phyloP scores from a whole-genome alignment of 2,329 filamentous ascomycete genomes.

The Mycosphaerella sp. region DNA sequence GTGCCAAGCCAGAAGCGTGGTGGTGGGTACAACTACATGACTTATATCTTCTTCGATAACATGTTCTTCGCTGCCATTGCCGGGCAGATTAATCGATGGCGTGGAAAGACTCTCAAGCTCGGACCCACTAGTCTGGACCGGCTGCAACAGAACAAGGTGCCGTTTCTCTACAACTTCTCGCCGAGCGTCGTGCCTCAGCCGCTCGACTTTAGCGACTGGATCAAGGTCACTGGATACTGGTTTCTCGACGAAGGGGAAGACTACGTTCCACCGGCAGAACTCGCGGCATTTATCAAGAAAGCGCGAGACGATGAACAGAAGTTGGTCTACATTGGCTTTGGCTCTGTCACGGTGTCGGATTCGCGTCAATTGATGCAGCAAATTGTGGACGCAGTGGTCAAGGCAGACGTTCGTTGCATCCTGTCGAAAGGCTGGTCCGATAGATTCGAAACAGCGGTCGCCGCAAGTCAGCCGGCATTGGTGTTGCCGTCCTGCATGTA shows the following conservation, averaged over 20 bases:
- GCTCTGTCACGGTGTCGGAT: constrained; percentile 89
- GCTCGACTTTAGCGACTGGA: constrained; percentile 95
- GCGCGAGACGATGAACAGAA: constrained; percentile 79
- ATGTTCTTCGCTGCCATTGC: constrained; percentile 95
- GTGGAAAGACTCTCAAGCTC: constrained; percentile 70
- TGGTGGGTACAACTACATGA: constrained; percentile 89
- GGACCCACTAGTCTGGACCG: constrained; percentile 79
- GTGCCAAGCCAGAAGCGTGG: constrained; percentile 77
- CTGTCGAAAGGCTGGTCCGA: constrained; percentile 97
- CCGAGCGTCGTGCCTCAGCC: constrained; percentile 90
- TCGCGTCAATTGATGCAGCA: constrained; percentile 81
- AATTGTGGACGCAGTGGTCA: constrained; percentile 84
- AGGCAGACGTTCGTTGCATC: constrained; percentile 89
- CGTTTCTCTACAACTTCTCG: constrained; percentile 96
- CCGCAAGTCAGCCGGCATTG: constrained; percentile 53
- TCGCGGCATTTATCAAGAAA: constrained; percentile 74
- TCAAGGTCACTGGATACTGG: constrained; percentile 96
- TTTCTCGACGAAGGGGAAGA: constrained; percentile 72
- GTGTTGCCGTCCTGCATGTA: constrained; percentile 72
- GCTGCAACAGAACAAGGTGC: constrained; percentile 95
- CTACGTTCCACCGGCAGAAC: constrained; percentile 68
- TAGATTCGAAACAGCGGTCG: constrained; percentile 56
- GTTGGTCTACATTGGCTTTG: constrained; percentile 94
- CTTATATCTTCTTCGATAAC: constrained; percentile 93
- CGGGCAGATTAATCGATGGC: constrained; percentile 87